phyloP scores from a whole-genome alignment of 2,329 filamentous ascomycete genomes.

The Truncatella angustata region DNA sequence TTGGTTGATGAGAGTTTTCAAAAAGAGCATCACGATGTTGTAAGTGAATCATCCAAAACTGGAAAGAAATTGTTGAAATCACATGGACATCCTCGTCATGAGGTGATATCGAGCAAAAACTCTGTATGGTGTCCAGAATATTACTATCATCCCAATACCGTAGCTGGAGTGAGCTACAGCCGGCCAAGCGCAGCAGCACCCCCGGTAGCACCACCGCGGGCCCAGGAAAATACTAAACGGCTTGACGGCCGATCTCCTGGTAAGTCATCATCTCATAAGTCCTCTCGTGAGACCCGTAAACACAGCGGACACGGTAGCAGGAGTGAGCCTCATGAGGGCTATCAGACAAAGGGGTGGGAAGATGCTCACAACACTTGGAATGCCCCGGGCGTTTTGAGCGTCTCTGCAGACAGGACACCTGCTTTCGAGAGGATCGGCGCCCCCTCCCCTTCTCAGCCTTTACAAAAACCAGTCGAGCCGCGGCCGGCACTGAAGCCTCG shows the following conservation, averaged over 20 bases:
- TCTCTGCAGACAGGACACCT: no score
- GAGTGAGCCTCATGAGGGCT: no score
- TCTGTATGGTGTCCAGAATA: slow-evolving; percentile 1
- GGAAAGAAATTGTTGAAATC: background rate
- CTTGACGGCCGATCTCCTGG: background rate
- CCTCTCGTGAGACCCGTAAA: no score
- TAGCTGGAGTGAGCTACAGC: background rate
- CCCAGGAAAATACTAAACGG: background rate
- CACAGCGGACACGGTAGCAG: no score
- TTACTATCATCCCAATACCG: background rate
- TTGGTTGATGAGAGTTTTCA: slow-evolving; percentile 10
- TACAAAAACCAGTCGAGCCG: no score
- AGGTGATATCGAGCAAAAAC: background rate
- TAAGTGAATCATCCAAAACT: background rate
- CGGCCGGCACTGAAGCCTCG: no score
- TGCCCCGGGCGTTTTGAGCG: no score
- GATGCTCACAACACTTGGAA: no score
- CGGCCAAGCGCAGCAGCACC: background rate
- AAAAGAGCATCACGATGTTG: slow-evolving; percentile 1
- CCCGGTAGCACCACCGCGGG: background rate
- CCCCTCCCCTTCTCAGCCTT: no score
- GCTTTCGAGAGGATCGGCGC: no score
- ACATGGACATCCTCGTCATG: background rate
- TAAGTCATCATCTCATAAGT: no score
- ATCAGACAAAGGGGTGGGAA: no score